Base-by-base conservation (phyloP, 805 yeast genomes). In the Suhomyces xylopsoci region DNA sequence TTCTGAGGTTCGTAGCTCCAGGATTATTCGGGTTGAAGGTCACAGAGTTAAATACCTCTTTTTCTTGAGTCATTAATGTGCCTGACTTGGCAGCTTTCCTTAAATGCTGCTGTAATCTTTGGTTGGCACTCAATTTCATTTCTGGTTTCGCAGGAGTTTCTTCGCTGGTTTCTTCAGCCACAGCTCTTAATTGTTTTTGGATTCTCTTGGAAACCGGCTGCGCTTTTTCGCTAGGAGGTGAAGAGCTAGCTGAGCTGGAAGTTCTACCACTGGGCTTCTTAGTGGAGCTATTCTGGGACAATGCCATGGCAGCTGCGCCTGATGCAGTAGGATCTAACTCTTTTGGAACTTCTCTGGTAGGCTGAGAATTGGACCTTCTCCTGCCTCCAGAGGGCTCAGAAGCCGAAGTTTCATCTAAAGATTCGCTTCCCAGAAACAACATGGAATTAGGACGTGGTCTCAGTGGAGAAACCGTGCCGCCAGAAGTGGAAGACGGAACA, bases 21-120 rank as follows among this genome's bases (percentile, higher is more conserved):
- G 78, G 76, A 43, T 61, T 56, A 51, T 62, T 74, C 0, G 79
- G 79, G 55, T 76, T 78, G 55, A 71, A 74, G 2, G 68, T 69
- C 6, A 73, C 77, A 8, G 71, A 60, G 3, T 68, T 64, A n/a
- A 74, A 57, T 1, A 56, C 51, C 48, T 71, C 76, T 56, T 65
- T 68, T 50, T 70, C 70, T 51, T 73, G 77, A 1, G 77, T 68
- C 60, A 69, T 60, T 19, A 76, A 59, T 0, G 71, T 45, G 0
- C 80, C 80, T 1, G 69, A 51, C 55, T 62, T 70, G 1, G 78
- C 66, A 1, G 76, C 78, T 45, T 72, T 66, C 43, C 70, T 58
- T 25, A 76, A 55, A 55, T 74, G 78, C 45, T 63, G 68, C 50
- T 73, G 78, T 15, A 74, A 64, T 45, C 76, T 62, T 51, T 74